A percentile compares a stretch with the other conserved stretches of the same genome.
Conservation (phyloP, 129 eudicot genomes). For the Flaveria trinervia region DNA sequence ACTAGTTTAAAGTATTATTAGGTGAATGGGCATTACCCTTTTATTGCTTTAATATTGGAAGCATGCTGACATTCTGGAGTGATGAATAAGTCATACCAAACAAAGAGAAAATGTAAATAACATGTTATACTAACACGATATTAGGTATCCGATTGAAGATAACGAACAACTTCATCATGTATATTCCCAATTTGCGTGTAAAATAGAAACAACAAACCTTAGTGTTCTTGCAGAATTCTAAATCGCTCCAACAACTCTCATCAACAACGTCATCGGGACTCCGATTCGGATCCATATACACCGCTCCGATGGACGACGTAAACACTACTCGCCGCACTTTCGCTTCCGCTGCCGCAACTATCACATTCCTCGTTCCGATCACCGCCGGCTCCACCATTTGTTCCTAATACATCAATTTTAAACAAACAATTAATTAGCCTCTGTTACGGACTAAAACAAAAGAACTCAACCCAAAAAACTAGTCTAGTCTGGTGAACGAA, state of each 20-base stretch:
- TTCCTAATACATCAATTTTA: slow-evolving; percentile 45
- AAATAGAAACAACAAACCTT: slow-evolving; percentile 47
- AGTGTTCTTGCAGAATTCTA: slow-evolving; percentile 95
- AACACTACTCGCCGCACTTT: slow-evolving; percentile 83
- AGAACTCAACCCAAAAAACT: too few relatives aligned
- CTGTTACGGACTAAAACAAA: not conserved
- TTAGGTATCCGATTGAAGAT: not conserved
- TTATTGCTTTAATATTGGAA: not conserved
- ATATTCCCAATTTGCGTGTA: not conserved
- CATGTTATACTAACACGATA: slow-evolving; percentile 3
- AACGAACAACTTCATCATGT: too few relatives aligned
- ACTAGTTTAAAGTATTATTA: slow-evolving; percentile 13
- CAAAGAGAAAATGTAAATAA: slow-evolving; percentile 17
- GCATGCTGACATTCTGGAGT: slow-evolving; percentile 3
- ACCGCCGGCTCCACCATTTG: slow-evolving; percentile 99
- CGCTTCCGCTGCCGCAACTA: slow-evolving; percentile 86
- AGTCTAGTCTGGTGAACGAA: too few relatives aligned
- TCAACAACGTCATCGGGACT: slow-evolving; percentile 86
- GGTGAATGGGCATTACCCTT: not conserved
- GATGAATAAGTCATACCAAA: slow-evolving; percentile 32
- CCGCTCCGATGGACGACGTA: slow-evolving; percentile 97
- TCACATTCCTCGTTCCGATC: slow-evolving; percentile 77
- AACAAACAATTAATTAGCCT: not conserved
- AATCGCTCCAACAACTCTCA: slow-evolving; percentile 98
- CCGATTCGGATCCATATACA: slow-evolving; percentile 90